These are phyloP conservation scores for Blumeriella jaapii DNA, from an alignment of 2,329 filamentous ascomycete species.

Conservation along the genomic window DNA sequence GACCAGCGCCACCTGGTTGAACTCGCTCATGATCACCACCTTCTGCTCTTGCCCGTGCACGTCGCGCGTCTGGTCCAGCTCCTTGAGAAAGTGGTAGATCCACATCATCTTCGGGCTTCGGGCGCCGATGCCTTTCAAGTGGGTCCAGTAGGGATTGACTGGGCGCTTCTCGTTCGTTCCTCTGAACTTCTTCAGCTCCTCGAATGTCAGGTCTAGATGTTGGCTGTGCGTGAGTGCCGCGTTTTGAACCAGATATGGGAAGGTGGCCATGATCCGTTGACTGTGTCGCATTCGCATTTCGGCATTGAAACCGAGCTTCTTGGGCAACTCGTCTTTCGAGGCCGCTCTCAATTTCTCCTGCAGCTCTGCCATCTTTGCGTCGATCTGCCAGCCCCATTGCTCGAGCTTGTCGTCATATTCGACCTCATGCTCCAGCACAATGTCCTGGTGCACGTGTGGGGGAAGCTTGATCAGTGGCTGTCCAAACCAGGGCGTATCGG, in stretches of 20 bases:
- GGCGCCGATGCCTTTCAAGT: constrained; percentile 8
- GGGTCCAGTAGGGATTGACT: constrained; percentile 5
- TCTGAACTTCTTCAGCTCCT: constrained; percentile 7
- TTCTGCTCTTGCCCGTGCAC: constrained; percentile 9
- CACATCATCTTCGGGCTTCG: constrained; percentile 15
- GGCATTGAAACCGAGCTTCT: constrained; percentile 5
- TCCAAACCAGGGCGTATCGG: constrained; percentile 15
- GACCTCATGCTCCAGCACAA: constrained; percentile 6
- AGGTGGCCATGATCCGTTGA: constrained; percentile 11
- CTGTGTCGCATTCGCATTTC: constrained; percentile 2
- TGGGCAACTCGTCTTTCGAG: not conserved
- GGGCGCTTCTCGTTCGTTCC: constrained; percentile 3
- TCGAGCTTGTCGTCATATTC: constrained; percentile 2
- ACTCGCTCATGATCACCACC: constrained; percentile 13
- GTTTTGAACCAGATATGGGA: constrained; percentile 11
- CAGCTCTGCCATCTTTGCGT: not conserved
- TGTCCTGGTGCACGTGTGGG: constrained; percentile 13
- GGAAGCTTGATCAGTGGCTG: constrained; percentile 13
- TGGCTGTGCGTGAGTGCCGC: constrained; percentile 1
- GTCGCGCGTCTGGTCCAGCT: constrained; percentile 3
- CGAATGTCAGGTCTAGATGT: constrained; percentile 6
- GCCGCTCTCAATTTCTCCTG: constrained; percentile 2
- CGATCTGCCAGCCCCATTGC: not conserved
- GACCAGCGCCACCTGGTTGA: constrained; percentile 12
- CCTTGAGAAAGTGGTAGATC: constrained; percentile 10